Base-by-base conservation (phyloP, 1,284 basidiomycete species). In the Apiotrichum akiyoshidainum region DNA sequence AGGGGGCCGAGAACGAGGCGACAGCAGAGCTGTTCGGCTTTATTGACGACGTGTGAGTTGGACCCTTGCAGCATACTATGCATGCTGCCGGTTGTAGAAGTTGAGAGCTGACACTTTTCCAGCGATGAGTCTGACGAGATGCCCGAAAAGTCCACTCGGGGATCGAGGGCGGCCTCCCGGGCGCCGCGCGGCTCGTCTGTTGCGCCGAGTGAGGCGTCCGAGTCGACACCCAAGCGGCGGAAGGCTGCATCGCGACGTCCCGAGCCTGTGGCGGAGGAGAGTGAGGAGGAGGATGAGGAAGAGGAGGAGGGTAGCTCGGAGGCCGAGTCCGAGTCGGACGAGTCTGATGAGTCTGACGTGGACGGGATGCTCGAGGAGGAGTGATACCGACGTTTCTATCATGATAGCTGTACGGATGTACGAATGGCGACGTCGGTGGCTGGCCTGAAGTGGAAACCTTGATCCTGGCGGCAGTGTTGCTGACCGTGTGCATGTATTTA, bases 41-140 rank as follows among this genome's bases (percentile, higher is more conserved):
- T 54, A 73, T 78, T 35, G 77, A 78, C 58, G 75, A 71, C 51
- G 68, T 75, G 75, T 78, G 52, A 69, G 76, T 73, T n/a, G n/a
- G n/a, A n/a, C n/a, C n/a, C 11, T 12, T 22, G 5, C 2, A 5
- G 10, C 26, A 31, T 31, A 31, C 26, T 31, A 31, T 31, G 26
- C 26, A 31, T 31, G 26, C 2, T 34, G 40, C 17, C 14, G 17
- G 10, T 21, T 40, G 52, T 12, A 19, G 13, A 16, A 31, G 3
- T 12, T 14, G 22, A 44, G 35, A 9, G 46, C 44, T 45, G 40
- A 47, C 34, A 41, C 6, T 34, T 34, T 37, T 6, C 8, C 46
- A 60, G 62, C 47, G 54, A 58, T 2, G 59, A 53, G 42, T 16
- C 35, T 11, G 46, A 37, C 5, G 65, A 61, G 17, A 55, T 45